Evolutionary conservation across 768 basidiomycete genomes (phyloP).

Genomic region (Clathrus columnatus): DNA sequence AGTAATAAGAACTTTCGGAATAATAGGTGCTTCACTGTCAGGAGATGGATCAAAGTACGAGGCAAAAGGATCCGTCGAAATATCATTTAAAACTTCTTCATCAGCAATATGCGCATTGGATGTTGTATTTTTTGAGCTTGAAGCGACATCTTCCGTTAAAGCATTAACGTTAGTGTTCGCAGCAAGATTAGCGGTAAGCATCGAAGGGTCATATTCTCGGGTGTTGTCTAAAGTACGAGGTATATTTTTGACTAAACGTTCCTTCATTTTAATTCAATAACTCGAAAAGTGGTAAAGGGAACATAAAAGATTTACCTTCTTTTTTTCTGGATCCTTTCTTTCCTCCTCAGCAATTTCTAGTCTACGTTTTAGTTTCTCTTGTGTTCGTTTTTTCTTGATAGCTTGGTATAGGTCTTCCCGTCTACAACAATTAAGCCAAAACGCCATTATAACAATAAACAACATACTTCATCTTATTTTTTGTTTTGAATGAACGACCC

Average conservation of each 20-base stretch:
- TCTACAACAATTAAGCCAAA: background rate
- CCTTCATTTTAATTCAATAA: constrained; percentile 32
- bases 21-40: constrained; percentile 56
- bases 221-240: constrained; percentile 91
- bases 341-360: constrained; percentile 74
- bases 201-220: constrained; percentile 71
- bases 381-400: constrained; percentile 66
- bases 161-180: constrained; percentile 13
- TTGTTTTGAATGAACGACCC: constrained; percentile 33
- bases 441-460: background rate
- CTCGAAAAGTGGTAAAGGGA: background rate
- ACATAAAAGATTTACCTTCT: constrained; percentile 51
- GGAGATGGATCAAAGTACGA: constrained; percentile 46
- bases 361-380: constrained; percentile 72
- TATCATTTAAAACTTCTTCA: constrained; percentile 57
- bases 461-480: constrained; percentile 67
- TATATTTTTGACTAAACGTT: constrained; percentile 76
- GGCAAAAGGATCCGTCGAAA: constrained; percentile 69
- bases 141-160: constrained; percentile 18
- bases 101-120: constrained; percentile 32
- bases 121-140: constrained; percentile 13
- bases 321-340: constrained; percentile 62
- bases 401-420: constrained; percentile 70
- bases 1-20: constrained; percentile 85
- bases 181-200: constrained; percentile 46